Base-by-base conservation (phyloP, 2,329 filamentous ascomycete genomes). In the Helotiales sp. region DNA sequence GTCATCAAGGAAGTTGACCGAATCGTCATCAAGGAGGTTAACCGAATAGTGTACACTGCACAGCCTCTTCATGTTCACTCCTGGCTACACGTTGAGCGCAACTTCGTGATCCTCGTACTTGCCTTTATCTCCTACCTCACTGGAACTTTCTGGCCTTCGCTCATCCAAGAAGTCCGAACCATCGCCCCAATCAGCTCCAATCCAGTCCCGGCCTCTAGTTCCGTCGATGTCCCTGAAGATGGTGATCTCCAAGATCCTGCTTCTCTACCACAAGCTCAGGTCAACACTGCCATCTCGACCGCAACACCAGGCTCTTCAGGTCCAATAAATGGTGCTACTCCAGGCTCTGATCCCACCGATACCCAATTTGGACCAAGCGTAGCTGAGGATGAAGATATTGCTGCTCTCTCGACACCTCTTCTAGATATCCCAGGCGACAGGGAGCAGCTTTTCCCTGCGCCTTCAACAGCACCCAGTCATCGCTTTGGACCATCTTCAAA, bases 271-370 rank as follows among this genome's bases (percentile, higher is more conserved):
- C 54, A 40, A 15, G 54, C 30, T 40, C 32, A 37, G 54, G 34
- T 57, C 20, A 57, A 24, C 30, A 15, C 30, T 32, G 20, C 30
- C 30, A 34, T 37, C 32, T 17, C 20, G 17, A 3, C 20, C 22
- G 4, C 32, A 15, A n/a, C n/a, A 24, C 30, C 30, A 24, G 52
- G n/a, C 13, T 20, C 54, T 24, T 37, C 54, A 15, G n/a, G 20
- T 40, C 32, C 32, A 2, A 40, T 13, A 13, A 22, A 40, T 20
- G 13, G 30, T 24, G 20, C 11, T 37, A 6, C 54, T 24, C 32
- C 20, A 17, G 32, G 54, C 30, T 57, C 54, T 57, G 54, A 57
- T 57, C 54, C 32, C 7, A 22, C 7, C n/a, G 30, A 57, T 57
- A 17, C 54, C 2, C 54, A 20, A 3, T 5, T 40, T 20, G 30